Conservation (phyloP, 371 early-diverging fungal genomes). For the Mortierella sp. region DNA sequence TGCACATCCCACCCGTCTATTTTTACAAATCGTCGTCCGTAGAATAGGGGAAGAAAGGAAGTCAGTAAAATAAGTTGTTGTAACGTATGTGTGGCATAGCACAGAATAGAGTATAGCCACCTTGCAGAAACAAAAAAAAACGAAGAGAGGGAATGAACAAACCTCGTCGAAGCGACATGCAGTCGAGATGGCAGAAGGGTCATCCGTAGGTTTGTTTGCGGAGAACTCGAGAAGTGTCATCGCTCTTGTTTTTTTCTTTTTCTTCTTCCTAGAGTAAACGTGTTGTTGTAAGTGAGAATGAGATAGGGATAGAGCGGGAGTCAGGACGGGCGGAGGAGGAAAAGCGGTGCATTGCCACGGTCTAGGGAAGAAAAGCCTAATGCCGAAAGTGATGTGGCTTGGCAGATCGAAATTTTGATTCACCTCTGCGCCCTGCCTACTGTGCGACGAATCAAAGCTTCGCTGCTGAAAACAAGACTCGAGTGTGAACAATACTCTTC, state of each 20-base stretch:
- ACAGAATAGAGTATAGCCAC: background rate
- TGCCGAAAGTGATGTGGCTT: no score
- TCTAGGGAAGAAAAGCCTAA: no score
- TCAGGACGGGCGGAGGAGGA: background rate
- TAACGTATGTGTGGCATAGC: background rate
- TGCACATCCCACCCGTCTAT: constrained; percentile 7
- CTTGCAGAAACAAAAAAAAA: background rate
- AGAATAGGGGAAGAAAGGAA: background rate
- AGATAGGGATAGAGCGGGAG: no score
- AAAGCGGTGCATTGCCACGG: no score
- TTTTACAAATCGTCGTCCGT: no score
- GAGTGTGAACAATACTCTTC: no score
- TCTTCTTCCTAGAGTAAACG: background rate
- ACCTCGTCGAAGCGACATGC: constrained; percentile 5
- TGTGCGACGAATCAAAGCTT: no score
- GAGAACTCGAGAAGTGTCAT: background rate
- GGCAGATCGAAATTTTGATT: no score
- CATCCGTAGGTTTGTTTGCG: background rate
- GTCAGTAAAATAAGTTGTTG: background rate
- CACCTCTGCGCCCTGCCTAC: no score
- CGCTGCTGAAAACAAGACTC: no score
- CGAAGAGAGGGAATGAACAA: background rate
- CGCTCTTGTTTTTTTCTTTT: background rate
- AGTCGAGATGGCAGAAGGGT: background rate
- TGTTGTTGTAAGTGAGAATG: no score